These are phyloP conservation scores for Mycena alexandri DNA, from an alignment of 768 basidiomycete species.

Conservation along the genomic window DNA sequence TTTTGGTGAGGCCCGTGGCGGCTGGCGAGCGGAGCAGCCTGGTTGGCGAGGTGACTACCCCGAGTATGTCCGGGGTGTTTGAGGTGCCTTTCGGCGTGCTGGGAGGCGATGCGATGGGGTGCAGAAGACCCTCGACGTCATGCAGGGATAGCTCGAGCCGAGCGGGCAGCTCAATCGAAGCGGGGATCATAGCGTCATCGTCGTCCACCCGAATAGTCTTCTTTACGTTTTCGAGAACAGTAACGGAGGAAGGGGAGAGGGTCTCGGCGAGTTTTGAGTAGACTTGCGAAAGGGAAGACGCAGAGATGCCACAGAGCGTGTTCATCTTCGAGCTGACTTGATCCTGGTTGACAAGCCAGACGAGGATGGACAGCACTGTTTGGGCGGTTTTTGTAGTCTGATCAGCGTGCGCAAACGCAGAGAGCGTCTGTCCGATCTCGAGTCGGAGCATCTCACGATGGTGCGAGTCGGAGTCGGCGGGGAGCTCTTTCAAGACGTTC, in stretches of 20 bases:
- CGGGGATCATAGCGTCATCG: conserved; percentile 50
- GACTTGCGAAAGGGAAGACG: conserved; percentile 60
- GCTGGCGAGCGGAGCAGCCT: conserved; percentile 78
- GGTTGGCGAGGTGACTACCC: conserved; percentile 76
- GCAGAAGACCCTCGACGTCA: conserved; percentile 63
- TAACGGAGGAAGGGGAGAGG: conserved; percentile 22
- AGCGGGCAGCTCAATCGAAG: conserved; percentile 52
- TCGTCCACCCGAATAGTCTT: conserved; percentile 55
- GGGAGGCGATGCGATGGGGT: conserved; percentile 53
- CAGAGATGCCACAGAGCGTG: conserved; percentile 63
- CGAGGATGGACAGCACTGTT: conserved; percentile 58
- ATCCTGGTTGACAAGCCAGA: conserved; percentile 64
- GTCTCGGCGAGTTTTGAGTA: conserved; percentile 42
- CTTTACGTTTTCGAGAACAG: conserved; percentile 39
- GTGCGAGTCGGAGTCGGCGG: conserved; percentile 18
- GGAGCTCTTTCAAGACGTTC: conserved; percentile 36
- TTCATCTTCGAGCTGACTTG: conserved; percentile 54
- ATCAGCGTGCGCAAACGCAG: conserved; percentile 44
- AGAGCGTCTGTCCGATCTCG: conserved; percentile 52
- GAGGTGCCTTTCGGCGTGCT: conserved; percentile 67
- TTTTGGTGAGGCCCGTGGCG: conserved; percentile 85
- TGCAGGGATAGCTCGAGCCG: conserved; percentile 59
- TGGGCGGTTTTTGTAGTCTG: conserved; percentile 55
- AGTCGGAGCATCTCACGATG: conserved; percentile 40
- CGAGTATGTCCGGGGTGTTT: conserved; percentile 70